Evolutionary conservation across 371 early-diverging fungal genomes (phyloP).

Genomic region (Circinella umbellata): DNA sequence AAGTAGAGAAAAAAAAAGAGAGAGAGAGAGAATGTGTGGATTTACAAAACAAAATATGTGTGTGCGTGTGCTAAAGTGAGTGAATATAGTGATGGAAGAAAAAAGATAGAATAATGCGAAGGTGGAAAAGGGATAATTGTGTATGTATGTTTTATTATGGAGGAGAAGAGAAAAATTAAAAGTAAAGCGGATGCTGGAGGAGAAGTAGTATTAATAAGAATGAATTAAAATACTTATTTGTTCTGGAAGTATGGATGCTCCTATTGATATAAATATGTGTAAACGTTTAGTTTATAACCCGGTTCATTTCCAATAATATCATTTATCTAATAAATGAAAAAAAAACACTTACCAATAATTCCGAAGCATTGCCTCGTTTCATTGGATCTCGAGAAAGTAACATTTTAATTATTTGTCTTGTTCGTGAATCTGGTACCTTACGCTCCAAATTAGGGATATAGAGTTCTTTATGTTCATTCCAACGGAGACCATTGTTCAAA

Average conservation of each 20-base stretch:
- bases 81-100: not conserved
- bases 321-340: too few species aligned
- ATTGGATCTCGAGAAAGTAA: conserved; percentile 46
- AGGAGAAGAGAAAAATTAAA: not conserved
- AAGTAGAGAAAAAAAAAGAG: not conserved
- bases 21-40: not conserved
- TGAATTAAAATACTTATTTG: not conserved
- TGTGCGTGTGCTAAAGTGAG: conserved; percentile 1
- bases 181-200: not conserved
- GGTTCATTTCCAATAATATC: too few species aligned
- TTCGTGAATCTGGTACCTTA: conserved; percentile 35
- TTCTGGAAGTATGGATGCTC: conserved; percentile 13
- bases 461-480: conserved; percentile 52
- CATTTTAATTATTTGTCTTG: conserved; percentile 40
- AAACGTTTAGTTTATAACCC: too few species aligned
- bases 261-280: not conserved
- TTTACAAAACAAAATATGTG: conserved; percentile 3
- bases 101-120: not conserved
- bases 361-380: conserved; percentile 43
- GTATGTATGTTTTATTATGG: not conserved
- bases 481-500: conserved; percentile 51
- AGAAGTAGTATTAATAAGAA: not conserved
- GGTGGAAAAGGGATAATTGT: not conserved
- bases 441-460: conserved; percentile 50
- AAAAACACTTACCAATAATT: conserved; percentile 37